Conservation (phyloP, 768 basidiomycete genomes). For the Lentinula lateritia region DNA sequence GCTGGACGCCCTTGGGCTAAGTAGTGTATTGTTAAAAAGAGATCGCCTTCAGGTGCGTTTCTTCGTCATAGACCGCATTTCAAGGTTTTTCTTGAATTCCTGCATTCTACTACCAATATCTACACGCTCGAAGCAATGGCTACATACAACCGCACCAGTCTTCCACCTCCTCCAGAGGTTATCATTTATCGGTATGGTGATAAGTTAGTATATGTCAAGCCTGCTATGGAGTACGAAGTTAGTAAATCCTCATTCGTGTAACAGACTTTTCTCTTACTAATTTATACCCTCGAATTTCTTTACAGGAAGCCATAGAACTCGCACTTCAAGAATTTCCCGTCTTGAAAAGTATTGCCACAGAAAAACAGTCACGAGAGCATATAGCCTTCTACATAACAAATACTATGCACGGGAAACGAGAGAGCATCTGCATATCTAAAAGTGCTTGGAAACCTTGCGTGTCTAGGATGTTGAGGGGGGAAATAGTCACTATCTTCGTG, state of each 20-base stretch:
- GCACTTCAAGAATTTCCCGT: slow-evolving; percentile 47
- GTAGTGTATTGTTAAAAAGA: no score
- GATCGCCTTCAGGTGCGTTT: no score
- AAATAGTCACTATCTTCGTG: slow-evolving; percentile 41
- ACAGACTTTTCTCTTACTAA: neutral
- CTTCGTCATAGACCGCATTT: no score
- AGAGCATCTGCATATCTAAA: slow-evolving; percentile 43
- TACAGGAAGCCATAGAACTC: slow-evolving; percentile 43
- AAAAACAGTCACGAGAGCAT: slow-evolving; percentile 25
- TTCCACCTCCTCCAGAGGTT: slow-evolving; percentile 28
- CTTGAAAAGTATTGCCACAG: slow-evolving; percentile 2
- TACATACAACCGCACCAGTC: slow-evolving; percentile 8
- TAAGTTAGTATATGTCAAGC: slow-evolving; percentile 47
- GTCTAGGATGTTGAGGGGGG: slow-evolving; percentile 35
- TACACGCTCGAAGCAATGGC: slow-evolving; percentile 10
- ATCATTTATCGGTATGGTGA: slow-evolving; percentile 42
- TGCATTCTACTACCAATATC: no score
- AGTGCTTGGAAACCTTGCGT: slow-evolving; percentile 43
- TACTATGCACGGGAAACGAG: slow-evolving; percentile 22
- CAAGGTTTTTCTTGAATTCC: no score
- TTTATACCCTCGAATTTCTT: neutral
- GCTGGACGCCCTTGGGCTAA: no score
- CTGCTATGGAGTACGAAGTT: slow-evolving; percentile 37
- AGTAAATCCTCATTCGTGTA: slow-evolving; percentile 22
- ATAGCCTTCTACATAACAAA: slow-evolving; percentile 39